Base-by-base conservation (phyloP, 2,329 filamentous ascomycete genomes). In the Cladophialophora yegresii region DNA sequence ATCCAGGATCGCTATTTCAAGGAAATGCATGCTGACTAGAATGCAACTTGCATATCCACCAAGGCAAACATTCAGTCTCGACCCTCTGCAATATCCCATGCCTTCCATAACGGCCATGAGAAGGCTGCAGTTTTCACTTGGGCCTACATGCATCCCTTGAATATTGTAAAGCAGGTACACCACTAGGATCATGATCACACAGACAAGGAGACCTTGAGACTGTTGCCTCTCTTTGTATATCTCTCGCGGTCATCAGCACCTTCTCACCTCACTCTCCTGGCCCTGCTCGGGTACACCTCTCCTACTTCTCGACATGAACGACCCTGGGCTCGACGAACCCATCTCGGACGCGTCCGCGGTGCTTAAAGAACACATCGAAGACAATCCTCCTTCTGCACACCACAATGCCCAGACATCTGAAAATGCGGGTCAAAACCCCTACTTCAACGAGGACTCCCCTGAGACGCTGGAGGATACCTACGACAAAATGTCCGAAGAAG, bases 291-390 rank as follows among this genome's bases (percentile, higher is more conserved):
- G 7, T 43, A n/a, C n/a, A 16, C 16, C 13, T 43, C 2, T 28
- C 16, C 36, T 16, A 43, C 5, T 16, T 16, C 1, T 40, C 60
- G 65, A 54, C 28, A 82, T 82, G 80, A 81, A 81, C 71, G 84
- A 86, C 69, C 83, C 83, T 2, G 83, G 82, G 12, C 76, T 85
- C 6, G 80, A 83, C 64, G 78, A 79, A 62, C 76, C 81, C 22
- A 79, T 84, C 58, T 70, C 77, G 30, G 73, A 82, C 47, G 80
- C 78, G 13, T 80, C 81, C 7, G 70, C 80, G n/a, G 75, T 77
- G 57, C 73, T 82, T 30, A 79, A 82, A 62, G 72, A 76, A 9
- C 72, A 79, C 36, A 72, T 76, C 30, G 74, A 75, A 3, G 71
- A 78, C 59, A 73, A 77, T 28, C 57, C 57, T 30, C 57, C 57